These are phyloP conservation scores for Amauroascus niger DNA, from an alignment of 2,329 filamentous ascomycete genomes.

Conservation along the genomic window DNA sequence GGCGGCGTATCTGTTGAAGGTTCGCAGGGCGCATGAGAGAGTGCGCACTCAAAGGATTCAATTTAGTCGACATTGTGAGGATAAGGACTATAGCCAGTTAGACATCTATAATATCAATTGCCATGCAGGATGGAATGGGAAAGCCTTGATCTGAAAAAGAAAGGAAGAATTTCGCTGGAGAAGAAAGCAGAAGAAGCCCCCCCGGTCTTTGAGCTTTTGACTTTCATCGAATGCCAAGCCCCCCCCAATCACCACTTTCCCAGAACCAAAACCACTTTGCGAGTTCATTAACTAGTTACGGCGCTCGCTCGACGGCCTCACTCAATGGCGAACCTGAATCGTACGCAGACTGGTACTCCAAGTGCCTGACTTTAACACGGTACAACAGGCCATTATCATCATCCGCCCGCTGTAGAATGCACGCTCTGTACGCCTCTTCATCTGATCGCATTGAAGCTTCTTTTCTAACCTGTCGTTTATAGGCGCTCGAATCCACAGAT, in stretches of 20 bases:
- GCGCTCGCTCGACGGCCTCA: neutral
- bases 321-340: neutral
- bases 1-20: neutral
- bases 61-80: constrained; percentile 1
- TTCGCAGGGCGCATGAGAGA: constrained; percentile 6
- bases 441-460: neutral
- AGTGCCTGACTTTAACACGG: neutral
- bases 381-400: too few species aligned
- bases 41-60: constrained; percentile 1
- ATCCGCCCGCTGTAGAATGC: constrained; percentile 10
- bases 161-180: neutral
- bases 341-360: neutral
- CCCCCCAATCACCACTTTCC: neutral
- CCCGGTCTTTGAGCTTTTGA: constrained; percentile 2
- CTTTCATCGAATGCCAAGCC: constrained; percentile 7
- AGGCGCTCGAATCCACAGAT: constrained; percentile 8
- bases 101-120: neutral
- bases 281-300: neutral
- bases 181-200: too few species aligned
- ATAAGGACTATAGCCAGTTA: neutral
- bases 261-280: neutral
- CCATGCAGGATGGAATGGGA: neutral
- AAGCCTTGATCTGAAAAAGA: neutral
- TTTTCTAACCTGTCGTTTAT: neutral
- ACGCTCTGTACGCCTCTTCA: constrained; percentile 2